A percentile compares a stretch with the other conserved stretches of the same genome.
These are phyloP conservation scores for Sugiyamaella floridensis DNA, from an alignment of 805 yeast species.

Conservation along the genomic window DNA sequence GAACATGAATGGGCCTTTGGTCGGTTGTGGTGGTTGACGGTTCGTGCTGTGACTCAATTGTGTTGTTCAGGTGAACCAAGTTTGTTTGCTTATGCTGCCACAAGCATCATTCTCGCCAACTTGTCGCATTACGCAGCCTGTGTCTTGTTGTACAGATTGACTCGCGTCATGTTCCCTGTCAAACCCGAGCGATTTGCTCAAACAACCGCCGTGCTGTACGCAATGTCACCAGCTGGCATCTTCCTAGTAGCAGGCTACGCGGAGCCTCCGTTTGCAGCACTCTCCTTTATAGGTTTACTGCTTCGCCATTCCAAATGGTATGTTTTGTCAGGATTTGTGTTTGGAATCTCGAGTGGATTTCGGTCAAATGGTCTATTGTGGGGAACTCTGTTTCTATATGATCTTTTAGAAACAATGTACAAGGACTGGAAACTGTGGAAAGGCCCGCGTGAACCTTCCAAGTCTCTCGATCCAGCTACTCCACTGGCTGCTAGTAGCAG, in stretches of 20 bases:
- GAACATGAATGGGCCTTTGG: slow-evolving; percentile 93
- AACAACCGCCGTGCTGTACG: slow-evolving; percentile 40
- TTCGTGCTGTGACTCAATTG: slow-evolving; percentile 22
- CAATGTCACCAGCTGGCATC: slow-evolving; percentile 73
- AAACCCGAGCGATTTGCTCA: slow-evolving; percentile 27
- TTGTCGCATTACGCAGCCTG: slow-evolving; percentile 44
- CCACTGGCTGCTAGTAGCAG: not conserved
- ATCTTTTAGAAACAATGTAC: slow-evolving; percentile 33
- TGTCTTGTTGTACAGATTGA: slow-evolving; percentile 43
- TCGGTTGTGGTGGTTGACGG: slow-evolving; percentile 61
- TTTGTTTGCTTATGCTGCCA: slow-evolving; percentile 33
- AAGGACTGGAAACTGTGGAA: not conserved
- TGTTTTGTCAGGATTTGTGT: slow-evolving; percentile 45
- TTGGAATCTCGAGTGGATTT: slow-evolving; percentile 53
- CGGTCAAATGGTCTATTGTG: slow-evolving; percentile 72
- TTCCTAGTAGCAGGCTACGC: slow-evolving; percentile 70
- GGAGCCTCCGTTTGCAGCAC: slow-evolving; percentile 62
- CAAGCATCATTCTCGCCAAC: slow-evolving; percentile 47
- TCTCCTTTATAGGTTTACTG: slow-evolving; percentile 51
- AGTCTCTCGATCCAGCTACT: not conserved
- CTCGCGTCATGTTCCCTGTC: slow-evolving; percentile 28
- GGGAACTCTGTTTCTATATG: slow-evolving; percentile 61
- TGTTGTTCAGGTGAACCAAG: not conserved
- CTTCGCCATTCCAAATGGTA: slow-evolving; percentile 41
- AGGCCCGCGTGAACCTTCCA: not conserved